phyloP scores from a whole-genome alignment of 2,329 filamentous ascomycete genomes.

The Coniella vitis region DNA sequence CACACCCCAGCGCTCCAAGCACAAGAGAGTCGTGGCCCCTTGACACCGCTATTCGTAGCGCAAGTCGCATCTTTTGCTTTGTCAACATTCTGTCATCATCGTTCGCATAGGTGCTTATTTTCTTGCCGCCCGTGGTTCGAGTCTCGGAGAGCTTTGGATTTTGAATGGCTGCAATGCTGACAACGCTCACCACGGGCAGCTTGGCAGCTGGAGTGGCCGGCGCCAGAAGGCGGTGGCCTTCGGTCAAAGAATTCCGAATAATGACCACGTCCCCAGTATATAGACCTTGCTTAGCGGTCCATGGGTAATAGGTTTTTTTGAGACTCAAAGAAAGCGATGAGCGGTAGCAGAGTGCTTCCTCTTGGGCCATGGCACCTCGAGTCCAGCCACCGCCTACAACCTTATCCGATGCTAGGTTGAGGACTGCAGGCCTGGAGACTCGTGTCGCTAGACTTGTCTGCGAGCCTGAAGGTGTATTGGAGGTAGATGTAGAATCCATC shows the following conservation, averaged over 20 bases:
- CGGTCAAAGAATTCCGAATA: constrained; percentile 21
- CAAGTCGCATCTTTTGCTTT: constrained; percentile 56
- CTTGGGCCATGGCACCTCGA: constrained; percentile 56
- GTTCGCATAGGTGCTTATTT: constrained; percentile 32
- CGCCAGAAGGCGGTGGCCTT: constrained; percentile 22
- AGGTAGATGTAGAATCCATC: constrained; percentile 8
- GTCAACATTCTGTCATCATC: constrained; percentile 41
- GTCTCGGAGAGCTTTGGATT: constrained; percentile 28
- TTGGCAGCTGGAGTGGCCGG: constrained; percentile 16
- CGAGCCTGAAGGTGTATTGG: background rate
- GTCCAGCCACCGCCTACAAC: constrained; percentile 58
- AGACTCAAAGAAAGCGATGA: constrained; percentile 46
- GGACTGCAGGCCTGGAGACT: constrained; percentile 42
- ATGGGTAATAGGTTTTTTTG: constrained; percentile 24
- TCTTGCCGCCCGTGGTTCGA: constrained; percentile 18
- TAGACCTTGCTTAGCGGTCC: constrained; percentile 19
- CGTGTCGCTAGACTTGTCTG: background rate
- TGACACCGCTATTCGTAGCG: constrained; percentile 49
- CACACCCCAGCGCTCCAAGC: constrained; percentile 63
- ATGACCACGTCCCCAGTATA: constrained; percentile 28
- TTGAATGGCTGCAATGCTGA: constrained; percentile 51
- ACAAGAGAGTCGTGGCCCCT: constrained; percentile 52
- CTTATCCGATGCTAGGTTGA: constrained; percentile 59
- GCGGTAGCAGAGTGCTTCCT: constrained; percentile 63
- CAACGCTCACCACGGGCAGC: constrained; percentile 48